Conservation (phyloP, 176 grass and related monocot genomes). For the Hordeum marinum region DNA sequence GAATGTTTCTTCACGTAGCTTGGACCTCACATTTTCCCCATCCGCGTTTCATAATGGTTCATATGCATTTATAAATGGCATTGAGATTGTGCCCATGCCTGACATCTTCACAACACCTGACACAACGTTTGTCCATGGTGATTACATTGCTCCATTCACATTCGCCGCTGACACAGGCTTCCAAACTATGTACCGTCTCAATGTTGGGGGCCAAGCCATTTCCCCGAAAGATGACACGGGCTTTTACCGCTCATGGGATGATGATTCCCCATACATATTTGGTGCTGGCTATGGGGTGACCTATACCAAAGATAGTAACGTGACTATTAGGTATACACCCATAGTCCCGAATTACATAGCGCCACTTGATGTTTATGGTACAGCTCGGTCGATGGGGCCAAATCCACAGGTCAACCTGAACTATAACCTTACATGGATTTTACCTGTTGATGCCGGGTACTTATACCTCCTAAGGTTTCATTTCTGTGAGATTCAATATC, state of each 20-base stretch:
- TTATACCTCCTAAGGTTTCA: slow-evolving; percentile 29
- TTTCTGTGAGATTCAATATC: slow-evolving; percentile 36
- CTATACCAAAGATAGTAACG: neutral
- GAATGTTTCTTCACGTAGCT: neutral
- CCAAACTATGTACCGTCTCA: slow-evolving; percentile 29
- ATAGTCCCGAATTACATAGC: neutral
- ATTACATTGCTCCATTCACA: neutral
- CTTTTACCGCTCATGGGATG: slow-evolving; percentile 5
- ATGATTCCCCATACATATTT: slow-evolving; percentile 14
- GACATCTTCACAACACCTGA: slow-evolving; percentile 9
- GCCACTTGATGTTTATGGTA: slow-evolving; percentile 13
- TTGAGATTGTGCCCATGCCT: slow-evolving; percentile 33
- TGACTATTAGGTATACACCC: slow-evolving; percentile 15
- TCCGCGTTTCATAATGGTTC: neutral
- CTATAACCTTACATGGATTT: slow-evolving; percentile 40
- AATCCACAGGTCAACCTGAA: neutral
- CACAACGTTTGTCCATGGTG: neutral
- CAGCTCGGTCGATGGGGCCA: slow-evolving; percentile 26
- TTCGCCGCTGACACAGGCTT: neutral
- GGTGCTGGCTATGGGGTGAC: neutral
- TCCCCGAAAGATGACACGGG: neutral
- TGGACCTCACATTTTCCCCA: slow-evolving; percentile 3
- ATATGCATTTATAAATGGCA: slow-evolving; percentile 46
- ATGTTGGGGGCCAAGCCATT: slow-evolving; percentile 15
- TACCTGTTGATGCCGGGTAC: slow-evolving; percentile 9